Evolutionary conservation across 306 rosid species (phyloP), one percentile per base, ranked within the genome.

Genomic region (Senna tora): DNA sequence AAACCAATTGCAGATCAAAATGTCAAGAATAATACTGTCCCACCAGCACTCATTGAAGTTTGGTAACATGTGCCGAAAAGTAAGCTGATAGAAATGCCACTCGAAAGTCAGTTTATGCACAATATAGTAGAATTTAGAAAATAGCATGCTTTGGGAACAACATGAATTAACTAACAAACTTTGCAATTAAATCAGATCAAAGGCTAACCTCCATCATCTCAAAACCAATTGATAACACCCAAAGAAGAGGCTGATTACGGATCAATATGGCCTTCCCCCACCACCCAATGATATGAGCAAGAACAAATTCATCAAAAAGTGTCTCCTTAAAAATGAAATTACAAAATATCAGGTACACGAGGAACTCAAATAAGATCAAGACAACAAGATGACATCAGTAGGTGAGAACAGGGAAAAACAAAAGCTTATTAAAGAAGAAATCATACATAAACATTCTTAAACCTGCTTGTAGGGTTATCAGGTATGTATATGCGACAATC

Each of bases 1-100:
- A 75, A 95, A 95, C 99, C 97, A 95, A 73, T 95, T 95, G 86
- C 99, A 95, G 81, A 85, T 86, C 81, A 95, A 74, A 83, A 95
- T 87, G 82, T 95, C 99, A 63, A 95, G 96, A 77, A 91, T 75
- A 34, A 95, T 91, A 75, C 97, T 95, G 91, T 95, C 99, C 99
- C 99, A 91, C 99, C 99, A 95, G 85, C 97, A 91, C 76, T 95
- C 99, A 10, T 95, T 95, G 95, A 95, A 95, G 82, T 95, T 95
- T 1, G 97, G 99, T 54, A 95, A 80, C 97, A 95, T 95, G 81
- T 95, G 99, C 74, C 99, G 92, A 81, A 95, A 95, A 75, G 99
- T 95, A 72, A 82, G 76, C 99, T 95, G 96, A 74, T 67, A 69
- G 75, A 70, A 69, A 77, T 20, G 64, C 60, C 71, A 74, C 71